Evolutionary conservation across 441 rosid species (phyloP).

Genomic region (Capsella rubella): DNA sequence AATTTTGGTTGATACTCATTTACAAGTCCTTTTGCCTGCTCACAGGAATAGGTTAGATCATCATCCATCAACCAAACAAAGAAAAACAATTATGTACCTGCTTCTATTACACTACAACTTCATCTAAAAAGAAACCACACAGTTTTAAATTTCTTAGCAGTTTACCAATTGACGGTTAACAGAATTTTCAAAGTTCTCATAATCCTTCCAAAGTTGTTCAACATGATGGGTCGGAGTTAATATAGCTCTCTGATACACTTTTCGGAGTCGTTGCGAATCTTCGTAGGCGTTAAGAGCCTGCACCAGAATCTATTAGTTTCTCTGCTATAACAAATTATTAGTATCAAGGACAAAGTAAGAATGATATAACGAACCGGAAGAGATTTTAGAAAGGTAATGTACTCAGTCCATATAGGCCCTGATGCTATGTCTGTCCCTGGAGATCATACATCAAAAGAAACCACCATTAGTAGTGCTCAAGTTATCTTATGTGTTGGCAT

Average conservation of each 20-base stretch:
- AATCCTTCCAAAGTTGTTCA: constrained; percentile 98
- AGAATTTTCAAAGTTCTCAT: constrained; percentile 92
- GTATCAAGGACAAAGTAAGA: constrained; percentile 32
- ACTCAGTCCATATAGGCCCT: constrained; percentile 96
- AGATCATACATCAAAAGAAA: constrained; percentile 47
- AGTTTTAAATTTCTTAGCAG: constrained; percentile 5
- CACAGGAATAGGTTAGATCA: constrained; percentile 43
- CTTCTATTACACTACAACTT: constrained; percentile 18
- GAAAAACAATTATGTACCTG: constrained; percentile 16
- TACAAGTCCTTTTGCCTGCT: constrained; percentile 92
- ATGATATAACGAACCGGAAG: constrained; percentile 67
- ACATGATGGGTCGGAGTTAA: constrained; percentile 89
- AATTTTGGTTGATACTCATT: constrained; percentile 94
- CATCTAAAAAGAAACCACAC: constrained; percentile 30
- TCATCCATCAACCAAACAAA: constrained; percentile 30
- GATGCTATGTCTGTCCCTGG: constrained; percentile 93
- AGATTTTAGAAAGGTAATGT: constrained; percentile 80
- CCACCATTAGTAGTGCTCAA: constrained; percentile 33
- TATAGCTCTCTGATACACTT: constrained; percentile 89
- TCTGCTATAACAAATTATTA: constrained; percentile 22
- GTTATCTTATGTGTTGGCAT: constrained; percentile 10
- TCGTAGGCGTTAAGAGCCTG: constrained; percentile 80
- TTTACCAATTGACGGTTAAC: constrained; percentile 94
- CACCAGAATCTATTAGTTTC: constrained; percentile 41
- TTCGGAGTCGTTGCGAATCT: constrained; percentile 82